These are phyloP conservation scores for Styphnolobium japonicum DNA, from an alignment of 306 rosid genomes.

Conservation along the genomic window DNA sequence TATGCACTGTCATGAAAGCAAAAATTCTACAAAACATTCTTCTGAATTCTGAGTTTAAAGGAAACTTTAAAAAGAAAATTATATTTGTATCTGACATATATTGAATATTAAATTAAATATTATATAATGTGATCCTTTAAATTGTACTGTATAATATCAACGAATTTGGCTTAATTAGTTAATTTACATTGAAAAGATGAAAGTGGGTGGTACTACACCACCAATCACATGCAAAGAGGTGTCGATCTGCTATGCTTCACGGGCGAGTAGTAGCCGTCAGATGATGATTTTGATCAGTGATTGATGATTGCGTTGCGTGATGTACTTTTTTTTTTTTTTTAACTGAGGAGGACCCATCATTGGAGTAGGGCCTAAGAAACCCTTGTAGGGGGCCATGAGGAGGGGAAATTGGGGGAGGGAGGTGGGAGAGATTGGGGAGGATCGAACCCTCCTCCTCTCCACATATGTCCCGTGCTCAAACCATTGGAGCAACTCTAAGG, in stretches of 20 bases:
- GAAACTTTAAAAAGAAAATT: background rate
- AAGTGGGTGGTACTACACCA: background rate
- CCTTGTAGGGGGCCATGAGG: no score
- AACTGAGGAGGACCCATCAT: no score
- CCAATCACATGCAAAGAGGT: slow-evolving; percentile 23
- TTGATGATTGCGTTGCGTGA: background rate
- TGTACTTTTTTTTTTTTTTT: no score
- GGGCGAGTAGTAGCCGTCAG: slow-evolving; percentile 24
- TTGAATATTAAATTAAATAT: background rate
- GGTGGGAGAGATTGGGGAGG: no score
- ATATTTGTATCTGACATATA: background rate
- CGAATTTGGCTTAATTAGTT: background rate
- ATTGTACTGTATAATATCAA: no score
- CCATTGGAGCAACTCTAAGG: no score
- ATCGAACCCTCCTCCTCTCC: no score
- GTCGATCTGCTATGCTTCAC: slow-evolving; percentile 3
- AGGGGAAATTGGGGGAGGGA: no score
- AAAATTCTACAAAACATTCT: background rate
- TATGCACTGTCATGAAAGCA: background rate
- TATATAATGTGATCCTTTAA: background rate
- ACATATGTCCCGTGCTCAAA: no score
- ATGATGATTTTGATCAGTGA: slow-evolving; percentile 3
- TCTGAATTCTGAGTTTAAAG: background rate
- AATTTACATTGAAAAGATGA: background rate
- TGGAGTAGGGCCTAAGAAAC: no score